Conservation (phyloP, 805 yeast species). For the Candida silvatica region DNA sequence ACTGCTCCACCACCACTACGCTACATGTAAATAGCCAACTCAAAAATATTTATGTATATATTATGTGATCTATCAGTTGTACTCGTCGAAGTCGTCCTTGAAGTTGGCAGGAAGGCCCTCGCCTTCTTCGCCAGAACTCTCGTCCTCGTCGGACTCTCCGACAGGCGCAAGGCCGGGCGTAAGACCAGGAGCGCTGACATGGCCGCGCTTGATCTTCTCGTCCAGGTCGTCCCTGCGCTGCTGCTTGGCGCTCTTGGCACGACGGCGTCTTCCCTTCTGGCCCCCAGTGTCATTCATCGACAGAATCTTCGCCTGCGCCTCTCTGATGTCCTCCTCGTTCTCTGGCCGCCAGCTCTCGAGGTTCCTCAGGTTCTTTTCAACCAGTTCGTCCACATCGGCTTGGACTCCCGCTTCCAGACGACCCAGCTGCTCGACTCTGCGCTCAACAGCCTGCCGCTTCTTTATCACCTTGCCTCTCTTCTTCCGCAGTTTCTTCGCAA, state of each 20-base stretch:
- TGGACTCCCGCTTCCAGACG: conserved; percentile 16
- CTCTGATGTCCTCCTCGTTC: conserved; percentile 31
- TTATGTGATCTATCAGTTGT: no score
- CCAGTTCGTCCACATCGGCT: conserved; percentile 28
- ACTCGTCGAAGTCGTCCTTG: conserved; percentile 24
- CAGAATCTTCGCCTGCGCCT: conserved; percentile 34
- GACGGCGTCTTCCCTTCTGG: conserved; percentile 17
- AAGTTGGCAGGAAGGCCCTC: conserved; percentile 5
- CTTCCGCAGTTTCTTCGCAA: conserved; percentile 13
- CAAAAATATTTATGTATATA: no score
- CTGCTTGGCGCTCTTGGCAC: conserved; percentile 17
- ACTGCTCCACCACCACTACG: no score
- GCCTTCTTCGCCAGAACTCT: conserved; percentile 14
- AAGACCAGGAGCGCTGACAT: conserved; percentile 48
- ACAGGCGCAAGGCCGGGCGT: conserved; percentile 88
- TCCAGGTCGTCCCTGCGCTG: conserved; percentile 21
- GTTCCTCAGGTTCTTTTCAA: conserved; percentile 30
- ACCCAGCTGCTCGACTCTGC: conserved; percentile 14
- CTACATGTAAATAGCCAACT: no score
- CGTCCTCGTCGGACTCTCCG: conserved; percentile 48
- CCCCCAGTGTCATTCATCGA: conserved; percentile 33
- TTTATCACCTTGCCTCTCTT: conserved; percentile 10
- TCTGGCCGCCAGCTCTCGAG: conserved; percentile 25
- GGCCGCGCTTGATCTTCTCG: conserved; percentile 34
- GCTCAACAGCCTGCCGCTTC: conserved; percentile 7